phyloP scores from a whole-genome alignment of 75 land plant species.

The Pinus albicaulis region DNA sequence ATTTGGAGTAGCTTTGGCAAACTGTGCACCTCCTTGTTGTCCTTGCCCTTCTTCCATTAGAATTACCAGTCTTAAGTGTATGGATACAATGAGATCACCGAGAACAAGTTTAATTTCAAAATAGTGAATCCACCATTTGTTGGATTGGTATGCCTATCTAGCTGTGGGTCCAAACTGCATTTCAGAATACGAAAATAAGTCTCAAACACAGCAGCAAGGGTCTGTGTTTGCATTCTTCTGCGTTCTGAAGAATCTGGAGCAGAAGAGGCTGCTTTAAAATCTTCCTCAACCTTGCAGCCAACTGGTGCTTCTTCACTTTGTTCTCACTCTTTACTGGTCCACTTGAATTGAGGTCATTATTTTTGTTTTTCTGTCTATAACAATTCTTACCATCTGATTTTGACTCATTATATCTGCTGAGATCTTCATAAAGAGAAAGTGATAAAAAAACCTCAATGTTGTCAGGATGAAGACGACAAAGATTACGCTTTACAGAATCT shows the following conservation, averaged over 20 bases:
- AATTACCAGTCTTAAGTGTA: too few species aligned
- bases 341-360: constrained; percentile 28
- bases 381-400: constrained; percentile 25
- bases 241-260: constrained; percentile 54
- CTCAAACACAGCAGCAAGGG: constrained; percentile 85
- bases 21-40: too few species aligned
- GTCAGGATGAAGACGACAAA: too few species aligned
- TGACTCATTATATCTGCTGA: too few species aligned
- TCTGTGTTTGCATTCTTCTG: constrained; percentile 76
- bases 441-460: too few species aligned
- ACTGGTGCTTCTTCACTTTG: constrained; percentile 55
- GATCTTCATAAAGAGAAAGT: too few species aligned
- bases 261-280: constrained; percentile 73
- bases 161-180: constrained; percentile 38
- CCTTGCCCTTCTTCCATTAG: too few species aligned
- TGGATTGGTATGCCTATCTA: constrained; percentile 14
- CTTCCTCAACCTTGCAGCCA: constrained; percentile 56
- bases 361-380: constrained; percentile 22
- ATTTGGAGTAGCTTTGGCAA: too few species aligned
- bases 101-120: too few species aligned
- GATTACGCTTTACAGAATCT: too few species aligned
- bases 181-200: constrained; percentile 94
- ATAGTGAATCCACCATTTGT: too few species aligned
- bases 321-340: constrained; percentile 52
- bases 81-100: too few species aligned